Evolutionary conservation across 148 eudicot species (phyloP), one percentile per base, ranked within the genome.

Genomic region (Heliamphora exappendiculata): DNA sequence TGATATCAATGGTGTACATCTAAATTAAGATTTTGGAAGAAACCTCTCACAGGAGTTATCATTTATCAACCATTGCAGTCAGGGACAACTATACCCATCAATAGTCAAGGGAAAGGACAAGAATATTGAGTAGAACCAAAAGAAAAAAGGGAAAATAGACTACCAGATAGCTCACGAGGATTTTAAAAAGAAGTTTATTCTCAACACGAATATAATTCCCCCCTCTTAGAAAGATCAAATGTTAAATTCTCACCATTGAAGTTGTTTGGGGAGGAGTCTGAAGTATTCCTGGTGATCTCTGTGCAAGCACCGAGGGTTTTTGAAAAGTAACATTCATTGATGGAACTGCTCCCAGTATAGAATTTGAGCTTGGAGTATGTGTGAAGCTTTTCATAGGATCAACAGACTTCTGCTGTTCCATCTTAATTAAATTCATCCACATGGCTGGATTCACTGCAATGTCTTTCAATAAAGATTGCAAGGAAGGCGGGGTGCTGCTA

Each of bases 391-490:
- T 84, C 41, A 67, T 73, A 81, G 87, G 81, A 66, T 82, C 89
- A 78, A 62, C 82, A 44, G 84, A 76, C 75, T 84, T 90, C 73
- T 85, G 86, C 64, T 88, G 92, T 82, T 88, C 96, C 78, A 76
- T 76, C 70, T 86, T 88, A 12, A 95, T 77, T 72, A 91, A 73
- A 83, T 85, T 86, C 80, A 85, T 85, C 91, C 84, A 95, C 70
- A 83, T 82, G 5, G 86, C 73, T 73, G 97, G 91, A 84, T 92
- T 90, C 73, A 82, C 88, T 65, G 89, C 86, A 55, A 91, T 84
- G 78, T 87, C 90, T 76, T 86, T 92, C 82, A 95, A 76, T 44
- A 96, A 74, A 74, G 98, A 88, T 36, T 88, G 88, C 82, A 93
- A 81, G 34, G 96, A 85, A 71, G 88, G 39, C 7, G 89, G 44